Evolutionary conservation across 2,329 filamentous ascomycete genomes (phyloP), one percentile per base, ranked within the genome.

Genomic region (Fusarium sp.): DNA sequence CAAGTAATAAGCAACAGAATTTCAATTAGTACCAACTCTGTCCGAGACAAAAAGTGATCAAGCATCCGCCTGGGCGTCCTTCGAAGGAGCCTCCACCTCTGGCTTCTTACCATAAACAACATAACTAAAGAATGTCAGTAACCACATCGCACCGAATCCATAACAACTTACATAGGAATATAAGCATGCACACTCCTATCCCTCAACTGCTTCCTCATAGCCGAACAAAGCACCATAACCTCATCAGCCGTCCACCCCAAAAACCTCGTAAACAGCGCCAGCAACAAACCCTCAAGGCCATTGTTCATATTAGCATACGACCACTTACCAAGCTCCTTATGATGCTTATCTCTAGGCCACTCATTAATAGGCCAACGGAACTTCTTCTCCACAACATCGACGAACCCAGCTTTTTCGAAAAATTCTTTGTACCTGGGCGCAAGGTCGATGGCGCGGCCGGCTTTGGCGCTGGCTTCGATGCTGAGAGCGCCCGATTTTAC

Each of bases 331-430:
- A 68, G 3, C 9, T 69, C 66, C 5, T 68, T 68, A 5, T 66
- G 61, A 11, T 66, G 61, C 20, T 60, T 66, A 4, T 69, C 64
- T 21, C 45, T 68, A 0, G 64, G 65, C 65, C 65, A 68, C 4
- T 58, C 50, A 3, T 68, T 68, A 0, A 68, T 64, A 2, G 65
- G 65, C 65, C 65, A 68, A 6, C 41, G 54, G n/a, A 45, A 55
- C 23, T 48, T 43, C 16, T 53, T 55, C 13, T 68, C 59, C 0
- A 59, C 28, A 1, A 64, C 27, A 2, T 68, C 50, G 2, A 21
- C 37, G 13, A 59, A 68, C 0, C 65, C 64, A 6, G 59, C 28
- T 0, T 58, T 63, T 4, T 64, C 53, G 0, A 68, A 32, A 3
- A 68, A 68, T 1, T 2, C 12, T 11, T 59, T 59, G 9, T 68